Conservation (phyloP, 1,284 basidiomycete species). For the Sparassis latifolia region DNA sequence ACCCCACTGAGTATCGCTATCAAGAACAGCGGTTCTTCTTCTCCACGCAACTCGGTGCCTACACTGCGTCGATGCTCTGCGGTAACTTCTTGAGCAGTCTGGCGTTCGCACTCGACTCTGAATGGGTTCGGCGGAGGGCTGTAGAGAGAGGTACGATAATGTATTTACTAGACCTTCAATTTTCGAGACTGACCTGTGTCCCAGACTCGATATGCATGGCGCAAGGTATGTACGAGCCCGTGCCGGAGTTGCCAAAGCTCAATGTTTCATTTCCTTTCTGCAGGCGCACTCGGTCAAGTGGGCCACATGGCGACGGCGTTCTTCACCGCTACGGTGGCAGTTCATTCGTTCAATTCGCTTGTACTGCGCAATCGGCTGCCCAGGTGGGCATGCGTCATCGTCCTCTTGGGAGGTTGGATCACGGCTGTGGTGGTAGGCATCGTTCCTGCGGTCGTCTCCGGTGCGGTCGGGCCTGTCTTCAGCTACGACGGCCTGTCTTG, state of each 20-base stretch:
- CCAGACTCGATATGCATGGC: slow-evolving; percentile 36
- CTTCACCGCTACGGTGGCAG: slow-evolving; percentile 56
- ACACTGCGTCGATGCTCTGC: slow-evolving; percentile 54
- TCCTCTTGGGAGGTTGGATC: slow-evolving; percentile 49
- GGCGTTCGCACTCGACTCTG: slow-evolving; percentile 43
- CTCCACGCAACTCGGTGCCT: slow-evolving; percentile 62
- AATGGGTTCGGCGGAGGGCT: slow-evolving; percentile 37
- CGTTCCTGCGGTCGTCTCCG: neutral
- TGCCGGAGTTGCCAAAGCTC: neutral
- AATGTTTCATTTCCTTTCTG: neutral
- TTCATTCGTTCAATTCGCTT: slow-evolving; percentile 65
- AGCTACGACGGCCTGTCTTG: slow-evolving; percentile 48
- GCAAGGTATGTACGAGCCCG: slow-evolving; percentile 41
- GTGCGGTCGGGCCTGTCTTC: slow-evolving; percentile 34
- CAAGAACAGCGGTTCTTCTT: slow-evolving; percentile 54
- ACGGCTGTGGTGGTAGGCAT: slow-evolving; percentile 41
- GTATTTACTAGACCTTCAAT: neutral
- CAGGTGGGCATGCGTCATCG: slow-evolving; percentile 35
- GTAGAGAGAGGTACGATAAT: slow-evolving; percentile 39
- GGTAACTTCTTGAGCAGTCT: slow-evolving; percentile 47
- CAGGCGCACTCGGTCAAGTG: slow-evolving; percentile 47
- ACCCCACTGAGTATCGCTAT: slow-evolving; percentile 1
- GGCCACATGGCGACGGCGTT: slow-evolving; percentile 56
- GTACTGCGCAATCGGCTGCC: slow-evolving; percentile 50
- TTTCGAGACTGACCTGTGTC: neutral